phyloP scores from a whole-genome alignment of 2,329 filamentous ascomycete genomes.

The Aspergillaceae sp. region DNA sequence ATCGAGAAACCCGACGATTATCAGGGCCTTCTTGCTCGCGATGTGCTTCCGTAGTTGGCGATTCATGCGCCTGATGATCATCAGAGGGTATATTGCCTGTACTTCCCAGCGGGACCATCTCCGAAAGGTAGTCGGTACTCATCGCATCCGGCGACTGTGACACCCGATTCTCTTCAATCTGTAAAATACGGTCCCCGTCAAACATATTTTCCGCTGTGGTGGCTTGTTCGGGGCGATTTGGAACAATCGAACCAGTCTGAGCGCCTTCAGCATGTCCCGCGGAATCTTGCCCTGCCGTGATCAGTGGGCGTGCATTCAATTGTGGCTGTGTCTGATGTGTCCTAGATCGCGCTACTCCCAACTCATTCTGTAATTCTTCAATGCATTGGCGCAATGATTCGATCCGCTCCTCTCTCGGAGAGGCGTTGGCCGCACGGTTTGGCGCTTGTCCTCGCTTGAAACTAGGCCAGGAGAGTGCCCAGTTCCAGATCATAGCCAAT shows the following conservation, averaged over 20 bases:
- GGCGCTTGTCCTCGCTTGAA: slow-evolving; percentile 9
- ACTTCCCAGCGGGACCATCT: slow-evolving; percentile 17
- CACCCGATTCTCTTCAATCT: slow-evolving; percentile 29
- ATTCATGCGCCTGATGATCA: slow-evolving; percentile 5
- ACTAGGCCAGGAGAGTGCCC: slow-evolving; percentile 26
- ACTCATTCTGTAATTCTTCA: slow-evolving; percentile 23
- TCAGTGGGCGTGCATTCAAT: slow-evolving; percentile 6
- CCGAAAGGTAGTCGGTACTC: slow-evolving; percentile 23
- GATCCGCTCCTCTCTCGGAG: slow-evolving; percentile 15
- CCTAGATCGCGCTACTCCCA: slow-evolving; percentile 13
- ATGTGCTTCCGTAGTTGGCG: slow-evolving; percentile 7
- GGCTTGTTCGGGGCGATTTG: slow-evolving; percentile 7
- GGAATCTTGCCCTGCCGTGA: slow-evolving; percentile 11
- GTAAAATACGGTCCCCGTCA: slow-evolving; percentile 14
- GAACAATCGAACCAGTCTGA: slow-evolving; percentile 6
- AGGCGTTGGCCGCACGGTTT: slow-evolving; percentile 9
- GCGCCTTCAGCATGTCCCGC: slow-evolving; percentile 8
- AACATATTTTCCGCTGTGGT: slow-evolving; percentile 12
- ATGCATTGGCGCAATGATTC: slow-evolving; percentile 23
- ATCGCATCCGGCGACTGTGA: slow-evolving; percentile 33
- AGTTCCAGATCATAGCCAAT: slow-evolving; percentile 20
- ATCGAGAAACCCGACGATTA: slow-evolving; percentile 24
- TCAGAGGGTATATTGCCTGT: slow-evolving; percentile 12
- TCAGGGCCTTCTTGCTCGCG: slow-evolving; percentile 6
- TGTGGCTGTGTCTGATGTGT: slow-evolving; percentile 8